Percentiles rank a stretch among this genome's conserved stretches.
phyloP scores from a whole-genome alignment of 768 basidiomycete genomes.

The Naganishia onofrii region DNA sequence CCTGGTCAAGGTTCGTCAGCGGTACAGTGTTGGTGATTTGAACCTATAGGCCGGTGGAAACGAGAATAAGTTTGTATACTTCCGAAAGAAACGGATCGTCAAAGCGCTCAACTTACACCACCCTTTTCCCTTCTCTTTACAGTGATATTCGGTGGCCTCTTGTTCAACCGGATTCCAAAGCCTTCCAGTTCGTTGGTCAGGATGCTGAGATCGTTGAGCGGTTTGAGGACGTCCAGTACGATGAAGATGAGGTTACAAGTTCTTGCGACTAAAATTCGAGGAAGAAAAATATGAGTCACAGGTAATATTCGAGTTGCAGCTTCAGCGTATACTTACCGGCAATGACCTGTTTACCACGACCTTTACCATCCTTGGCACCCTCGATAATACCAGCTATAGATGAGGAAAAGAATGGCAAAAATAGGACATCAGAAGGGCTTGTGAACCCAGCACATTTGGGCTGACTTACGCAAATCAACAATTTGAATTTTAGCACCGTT shows the following conservation, averaged over 20 bases:
- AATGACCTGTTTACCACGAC: conserved; percentile 82
- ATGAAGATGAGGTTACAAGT: conserved; percentile 99
- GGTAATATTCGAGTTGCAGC: background rate
- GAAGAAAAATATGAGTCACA: background rate
- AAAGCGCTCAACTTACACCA: conserved; percentile 42
- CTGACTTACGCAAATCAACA: conserved; percentile 74
- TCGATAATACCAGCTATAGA: conserved; percentile 88
- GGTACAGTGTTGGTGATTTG: conserved; percentile 96
- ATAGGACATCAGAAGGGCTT: background rate
- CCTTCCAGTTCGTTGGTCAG: conserved; percentile 93
- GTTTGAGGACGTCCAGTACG: conserved; percentile 95
- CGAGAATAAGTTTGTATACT: background rate
- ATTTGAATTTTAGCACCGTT: conserved; percentile 97
- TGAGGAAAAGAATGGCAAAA: conserved; percentile 27
- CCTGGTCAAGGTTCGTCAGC: conserved; percentile 88
- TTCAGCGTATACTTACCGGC: conserved; percentile 34
- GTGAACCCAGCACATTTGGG: background rate
- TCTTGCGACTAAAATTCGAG: conserved; percentile 69
- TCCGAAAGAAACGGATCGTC: background rate
- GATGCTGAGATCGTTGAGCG: conserved; percentile 84
- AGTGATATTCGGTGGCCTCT: conserved; percentile 80
- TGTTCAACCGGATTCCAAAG: conserved; percentile 96
- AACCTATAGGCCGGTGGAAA: conserved; percentile 57
- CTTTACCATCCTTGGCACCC: conserved; percentile 92
- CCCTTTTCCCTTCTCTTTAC: conserved; percentile 70